Conservation (phyloP, 352 stramenopile genomes). For the Phytopythium ostracodes region DNA sequence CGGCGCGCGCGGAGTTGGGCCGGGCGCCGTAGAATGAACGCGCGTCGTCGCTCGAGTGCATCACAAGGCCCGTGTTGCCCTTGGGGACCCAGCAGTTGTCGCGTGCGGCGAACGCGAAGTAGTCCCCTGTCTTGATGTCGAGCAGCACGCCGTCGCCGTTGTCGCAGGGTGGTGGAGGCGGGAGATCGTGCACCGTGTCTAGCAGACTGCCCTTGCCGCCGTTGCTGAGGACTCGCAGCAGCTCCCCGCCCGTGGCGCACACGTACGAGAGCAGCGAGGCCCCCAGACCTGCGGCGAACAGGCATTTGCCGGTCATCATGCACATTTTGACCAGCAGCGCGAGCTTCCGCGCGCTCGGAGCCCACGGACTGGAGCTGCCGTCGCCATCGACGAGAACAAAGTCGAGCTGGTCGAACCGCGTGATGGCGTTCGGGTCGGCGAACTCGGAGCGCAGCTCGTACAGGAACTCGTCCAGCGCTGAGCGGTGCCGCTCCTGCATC, state of each 20-base stretch:
- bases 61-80: slow-evolving; percentile 74
- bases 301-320: slow-evolving; percentile 87
- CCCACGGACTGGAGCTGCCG: slow-evolving; percentile 54
- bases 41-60: slow-evolving; percentile 56
- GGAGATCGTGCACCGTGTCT: slow-evolving; percentile 32
- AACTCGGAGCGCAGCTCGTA: slow-evolving; percentile 77
- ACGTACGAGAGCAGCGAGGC: slow-evolving; percentile 59
- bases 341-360: slow-evolving; percentile 56
- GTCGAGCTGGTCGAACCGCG: slow-evolving; percentile 76
- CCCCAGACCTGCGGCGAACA: slow-evolving; percentile 60
- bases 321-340: slow-evolving; percentile 75
- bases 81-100: slow-evolving; percentile 48
- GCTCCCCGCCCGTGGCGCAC: slow-evolving; percentile 66
- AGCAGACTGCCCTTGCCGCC: slow-evolving; percentile 45
- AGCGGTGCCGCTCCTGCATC: slow-evolving; percentile 49
- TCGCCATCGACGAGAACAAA: slow-evolving; percentile 81
- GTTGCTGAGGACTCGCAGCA: slow-evolving; percentile 60
- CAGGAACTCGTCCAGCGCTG: slow-evolving; percentile 66
- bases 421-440: slow-evolving; percentile 54
- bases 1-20: slow-evolving; percentile 55
- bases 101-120: slow-evolving; percentile 41
- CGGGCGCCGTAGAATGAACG: slow-evolving; percentile 44
- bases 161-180: slow-evolving; percentile 18
- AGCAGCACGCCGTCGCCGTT: slow-evolving; percentile 38
- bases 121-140: slow-evolving; percentile 71